Evolutionary conservation across 306 rosid genomes (phyloP).

Genomic region (Ammopiptanthus mongolicus): DNA sequence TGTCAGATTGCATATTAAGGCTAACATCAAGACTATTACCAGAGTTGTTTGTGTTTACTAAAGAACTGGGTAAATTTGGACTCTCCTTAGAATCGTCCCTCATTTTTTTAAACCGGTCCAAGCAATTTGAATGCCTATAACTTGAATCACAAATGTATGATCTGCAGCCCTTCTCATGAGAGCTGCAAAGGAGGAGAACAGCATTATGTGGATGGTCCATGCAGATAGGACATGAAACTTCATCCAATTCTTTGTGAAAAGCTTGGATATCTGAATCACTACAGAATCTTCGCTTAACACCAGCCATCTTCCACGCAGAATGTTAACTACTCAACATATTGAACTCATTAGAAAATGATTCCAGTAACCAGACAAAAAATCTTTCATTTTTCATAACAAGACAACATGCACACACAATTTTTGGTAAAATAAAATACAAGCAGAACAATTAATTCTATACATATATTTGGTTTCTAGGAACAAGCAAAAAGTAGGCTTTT

Average conservation of each 20-base stretch:
- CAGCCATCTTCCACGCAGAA: constrained; percentile 95
- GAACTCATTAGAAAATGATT: constrained; percentile 54
- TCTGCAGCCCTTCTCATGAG: constrained; percentile 96
- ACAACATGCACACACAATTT: constrained; percentile 8
- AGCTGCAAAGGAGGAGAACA: constrained; percentile 95
- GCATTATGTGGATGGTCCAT: constrained; percentile 99
- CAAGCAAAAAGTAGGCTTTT: neutral
- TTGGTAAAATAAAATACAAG: neutral
- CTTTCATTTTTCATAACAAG: constrained; percentile 17
- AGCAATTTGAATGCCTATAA: constrained; percentile 95
- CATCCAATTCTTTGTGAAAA: constrained; percentile 98
- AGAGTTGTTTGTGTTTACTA: constrained; percentile 55
- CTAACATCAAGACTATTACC: constrained; percentile 56
- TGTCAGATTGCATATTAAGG: constrained; percentile 47
- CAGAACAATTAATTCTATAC: neutral
- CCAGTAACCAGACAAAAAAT: constrained; percentile 15
- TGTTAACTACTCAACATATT: constrained; percentile 81
- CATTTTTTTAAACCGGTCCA: constrained; percentile 90
- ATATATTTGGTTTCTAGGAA: neutral
- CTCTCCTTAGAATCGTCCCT: constrained; percentile 52
- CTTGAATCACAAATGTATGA: constrained; percentile 94
- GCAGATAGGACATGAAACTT: constrained; percentile 95
- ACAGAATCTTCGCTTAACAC: constrained; percentile 91
- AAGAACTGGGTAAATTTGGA: constrained; percentile 64
- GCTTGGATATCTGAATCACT: constrained; percentile 85